Evolutionary conservation across 1,284 basidiomycete species (phyloP), one percentile per base, ranked within the genome.

Genomic region (Anthracocystis panici-leucophaei): DNA sequence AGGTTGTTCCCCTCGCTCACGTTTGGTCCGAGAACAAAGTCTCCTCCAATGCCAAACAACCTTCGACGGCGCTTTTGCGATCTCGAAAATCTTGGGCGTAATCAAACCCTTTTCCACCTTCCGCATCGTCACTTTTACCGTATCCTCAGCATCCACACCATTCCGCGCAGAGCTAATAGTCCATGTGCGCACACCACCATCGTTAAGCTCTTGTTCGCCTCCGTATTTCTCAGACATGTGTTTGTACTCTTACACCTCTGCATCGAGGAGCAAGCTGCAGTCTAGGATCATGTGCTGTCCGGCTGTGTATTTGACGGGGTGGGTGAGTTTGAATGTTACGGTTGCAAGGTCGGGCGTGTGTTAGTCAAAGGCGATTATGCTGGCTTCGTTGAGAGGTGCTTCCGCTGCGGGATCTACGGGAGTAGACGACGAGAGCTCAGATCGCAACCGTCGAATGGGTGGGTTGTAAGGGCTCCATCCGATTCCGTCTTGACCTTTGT

Each of bases 401-500:
- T 31, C 45, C 14, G 11, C 3, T 18, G 12, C 12, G 14, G 45
- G 18, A 20, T 27, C n/a, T 4, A 14, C 2, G 11, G 35, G 29
- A 5, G 12, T 16, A 1, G 35, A 21, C 9, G 65, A 45, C 1
- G 52, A 54, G 4, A 67, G 52, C 40, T 76, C 74, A 3, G 65
- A 57, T 1, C 51, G 50, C 10, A 76, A 31, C 8, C 65, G 54
- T 4, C 68, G 48, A 1, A 76, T 52, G 12, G 74, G 74, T 2
- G 74, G 74, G 23, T 68, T 71, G 49, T 76, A 76, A 0, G 74
- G 68, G 42, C 74, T 76, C 74, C 74, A 76, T 1, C 65, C 68
- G 12, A 76, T 50, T 4, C 74, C 65, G 20, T 71, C 56, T 29
- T 57, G 44, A 5, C 40, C 60, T 23, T 63, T 56, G 31, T 16